Conservation (phyloP, 768 basidiomycete genomes). For the Leucosporidium yakuticum region DNA sequence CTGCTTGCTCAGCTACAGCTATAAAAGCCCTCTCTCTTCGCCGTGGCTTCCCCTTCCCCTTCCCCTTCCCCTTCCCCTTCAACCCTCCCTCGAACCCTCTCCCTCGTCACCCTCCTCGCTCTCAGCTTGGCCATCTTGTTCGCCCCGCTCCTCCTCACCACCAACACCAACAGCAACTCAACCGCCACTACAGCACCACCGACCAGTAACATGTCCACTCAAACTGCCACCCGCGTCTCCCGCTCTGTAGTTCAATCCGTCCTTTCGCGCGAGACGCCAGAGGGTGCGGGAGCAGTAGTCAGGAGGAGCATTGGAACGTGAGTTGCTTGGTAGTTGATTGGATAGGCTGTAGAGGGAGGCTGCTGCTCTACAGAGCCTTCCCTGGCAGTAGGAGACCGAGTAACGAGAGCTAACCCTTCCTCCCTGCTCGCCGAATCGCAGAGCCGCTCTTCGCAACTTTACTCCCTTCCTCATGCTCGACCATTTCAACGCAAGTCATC, state of each 20-base stretch:
- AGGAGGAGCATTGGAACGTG: conserved; percentile 74
- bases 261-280: conserved; percentile 49
- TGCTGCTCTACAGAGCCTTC: no score
- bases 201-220: background rate
- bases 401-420: no score
- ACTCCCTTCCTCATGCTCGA: conserved; percentile 78
- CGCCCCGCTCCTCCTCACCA: background rate
- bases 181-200: background rate
- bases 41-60: no score
- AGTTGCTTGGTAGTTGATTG: no score
- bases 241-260: conserved; percentile 71
- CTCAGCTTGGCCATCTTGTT: conserved; percentile 1
- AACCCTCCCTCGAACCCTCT: background rate
- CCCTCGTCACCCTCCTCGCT: background rate
- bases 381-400: no score
- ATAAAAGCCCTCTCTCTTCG: no score
- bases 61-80: no score
- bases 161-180: background rate
- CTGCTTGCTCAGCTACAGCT: no score
- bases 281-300: conserved; percentile 73
- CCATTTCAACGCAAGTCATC: conserved; percentile 23
- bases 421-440: no score
- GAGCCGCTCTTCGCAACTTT: conserved; percentile 61
- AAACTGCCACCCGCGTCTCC: conserved; percentile 24
- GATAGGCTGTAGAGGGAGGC: no score